These are phyloP conservation scores for Juglanconis sp. DNA, from an alignment of 2,329 filamentous ascomycete genomes.

Conservation along the genomic window DNA sequence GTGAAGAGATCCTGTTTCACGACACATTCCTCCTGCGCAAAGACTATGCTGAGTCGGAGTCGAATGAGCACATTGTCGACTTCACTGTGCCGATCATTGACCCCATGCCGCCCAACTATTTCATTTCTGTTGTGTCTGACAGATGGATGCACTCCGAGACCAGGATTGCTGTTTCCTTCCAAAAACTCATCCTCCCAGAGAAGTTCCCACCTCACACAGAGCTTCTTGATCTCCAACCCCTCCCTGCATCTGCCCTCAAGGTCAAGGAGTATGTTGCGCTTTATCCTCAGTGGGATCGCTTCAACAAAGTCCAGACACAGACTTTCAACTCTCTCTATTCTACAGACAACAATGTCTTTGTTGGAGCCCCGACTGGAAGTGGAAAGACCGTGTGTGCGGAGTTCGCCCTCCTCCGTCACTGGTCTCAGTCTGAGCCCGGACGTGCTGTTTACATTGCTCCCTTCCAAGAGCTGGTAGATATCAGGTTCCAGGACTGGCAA, in stretches of 20 bases:
- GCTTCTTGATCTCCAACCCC: constrained; percentile 83
- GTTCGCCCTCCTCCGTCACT: constrained; percentile 85
- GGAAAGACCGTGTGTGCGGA: constrained; percentile 97
- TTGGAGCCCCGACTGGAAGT: constrained; percentile 89
- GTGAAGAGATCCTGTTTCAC: constrained; percentile 91
- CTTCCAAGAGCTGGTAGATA: constrained; percentile 88
- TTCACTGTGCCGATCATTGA: constrained; percentile 96
- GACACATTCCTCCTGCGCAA: constrained; percentile 90
- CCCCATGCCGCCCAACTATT: constrained; percentile 98
- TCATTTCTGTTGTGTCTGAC: constrained; percentile 91
- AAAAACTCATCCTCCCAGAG: constrained; percentile 89
- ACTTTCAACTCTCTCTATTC: constrained; percentile 92
- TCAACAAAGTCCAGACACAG: constrained; percentile 98
- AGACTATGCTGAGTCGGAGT: constrained; percentile 80
- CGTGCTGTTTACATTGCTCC: constrained; percentile 92
- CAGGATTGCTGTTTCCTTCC: constrained; percentile 87
- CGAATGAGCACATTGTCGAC: constrained; percentile 91
- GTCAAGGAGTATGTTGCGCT: constrained; percentile 75
- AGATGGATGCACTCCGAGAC: constrained; percentile 99
- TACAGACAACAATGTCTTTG: constrained; percentile 88
- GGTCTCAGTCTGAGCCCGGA: constrained; percentile 68
- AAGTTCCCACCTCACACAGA: constrained; percentile 94
- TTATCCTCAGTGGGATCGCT: constrained; percentile 80
- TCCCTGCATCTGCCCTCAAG: constrained; percentile 87
- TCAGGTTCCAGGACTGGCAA: constrained; percentile 79